A percentile compares a stretch with the other conserved stretches of the same genome.
Conservation (phyloP, 306 rosid species). For the Cicer yamashitae region DNA sequence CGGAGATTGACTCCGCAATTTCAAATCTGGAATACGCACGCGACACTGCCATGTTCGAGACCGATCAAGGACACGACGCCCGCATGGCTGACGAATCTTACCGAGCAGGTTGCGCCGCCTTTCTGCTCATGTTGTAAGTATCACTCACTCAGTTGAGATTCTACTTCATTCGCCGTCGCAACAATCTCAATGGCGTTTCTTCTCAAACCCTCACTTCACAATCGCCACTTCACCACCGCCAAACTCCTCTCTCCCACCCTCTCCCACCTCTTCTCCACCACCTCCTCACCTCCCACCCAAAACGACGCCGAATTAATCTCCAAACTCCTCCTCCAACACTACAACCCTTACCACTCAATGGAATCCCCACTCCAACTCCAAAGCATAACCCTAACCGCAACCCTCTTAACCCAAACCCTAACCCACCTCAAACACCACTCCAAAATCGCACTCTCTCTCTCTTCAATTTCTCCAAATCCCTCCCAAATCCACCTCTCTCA, state of each 20-base stretch:
- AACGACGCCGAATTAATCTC: conserved; percentile 65
- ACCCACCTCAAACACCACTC: conserved; percentile 71
- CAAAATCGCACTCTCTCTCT: conserved; percentile 83
- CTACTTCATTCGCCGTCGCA: too few relatives aligned
- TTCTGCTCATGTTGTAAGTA: background rate
- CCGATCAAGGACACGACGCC: conserved; percentile 52
- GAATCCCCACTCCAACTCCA: conserved; percentile 82
- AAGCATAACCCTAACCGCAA: conserved; percentile 67
- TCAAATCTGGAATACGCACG: conserved; percentile 72
- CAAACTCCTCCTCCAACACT: conserved; percentile 70
- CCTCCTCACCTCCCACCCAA: conserved; percentile 36
- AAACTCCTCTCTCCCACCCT: background rate
- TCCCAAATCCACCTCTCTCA: conserved; percentile 63
- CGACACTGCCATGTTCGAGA: conserved; percentile 59
- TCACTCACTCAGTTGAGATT: too few relatives aligned
- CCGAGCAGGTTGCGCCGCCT: conserved; percentile 81
- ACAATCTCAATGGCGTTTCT: conserved; percentile 11
- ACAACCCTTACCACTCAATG: conserved; percentile 84
- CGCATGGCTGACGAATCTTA: conserved; percentile 80
- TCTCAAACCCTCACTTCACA: background rate
- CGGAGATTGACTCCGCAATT: conserved; percentile 82
- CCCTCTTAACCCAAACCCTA: conserved; percentile 69
- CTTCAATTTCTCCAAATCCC: conserved; percentile 68
- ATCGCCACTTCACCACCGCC: background rate
- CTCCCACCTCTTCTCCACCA: background rate